These are phyloP conservation scores for Gnomoniopsis sp. DNA, from an alignment of 2,329 filamentous ascomycete genomes.

Conservation along the genomic window DNA sequence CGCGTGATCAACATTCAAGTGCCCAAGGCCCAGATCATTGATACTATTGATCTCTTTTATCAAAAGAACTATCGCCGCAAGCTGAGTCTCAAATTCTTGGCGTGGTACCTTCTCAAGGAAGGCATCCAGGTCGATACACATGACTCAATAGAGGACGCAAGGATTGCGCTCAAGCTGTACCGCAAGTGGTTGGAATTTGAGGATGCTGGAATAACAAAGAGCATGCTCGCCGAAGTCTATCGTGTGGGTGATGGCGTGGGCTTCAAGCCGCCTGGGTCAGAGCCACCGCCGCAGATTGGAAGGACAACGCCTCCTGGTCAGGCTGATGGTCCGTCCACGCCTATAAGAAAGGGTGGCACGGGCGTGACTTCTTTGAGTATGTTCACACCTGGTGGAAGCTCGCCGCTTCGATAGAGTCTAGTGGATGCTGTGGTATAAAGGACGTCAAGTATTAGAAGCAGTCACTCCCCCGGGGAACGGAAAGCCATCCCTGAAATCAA, in stretches of 20 bases:
- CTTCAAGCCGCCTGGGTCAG: slow-evolving; percentile 13
- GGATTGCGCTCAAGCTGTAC: slow-evolving; percentile 84
- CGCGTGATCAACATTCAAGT: slow-evolving; percentile 98
- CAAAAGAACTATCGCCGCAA: slow-evolving; percentile 78
- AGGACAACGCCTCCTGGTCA: slow-evolving; percentile 6
- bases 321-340: slow-evolving; percentile 13
- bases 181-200: slow-evolving; percentile 86
- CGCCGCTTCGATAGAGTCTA: slow-evolving; percentile 4
- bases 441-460: not conserved
- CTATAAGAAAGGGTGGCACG: slow-evolving; percentile 6
- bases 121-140: slow-evolving; percentile 91
- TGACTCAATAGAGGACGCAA: slow-evolving; percentile 92
- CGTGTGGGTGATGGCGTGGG: slow-evolving; percentile 31
- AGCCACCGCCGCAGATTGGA: not conserved
- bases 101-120: slow-evolving; percentile 87
- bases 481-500: too few relatives aligned
- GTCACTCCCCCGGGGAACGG: too few relatives aligned
- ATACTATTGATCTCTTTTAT: slow-evolving; percentile 91
- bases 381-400: slow-evolving; percentile 10
- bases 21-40: slow-evolving; percentile 83
- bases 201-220: slow-evolving; percentile 78
- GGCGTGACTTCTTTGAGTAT: not conserved
- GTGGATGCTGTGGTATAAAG: not conserved
- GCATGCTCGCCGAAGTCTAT: slow-evolving; percentile 86
- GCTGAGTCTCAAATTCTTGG: slow-evolving; percentile 84